Conservation (phyloP, 257 asterid genomes). For the Solanum bulbocastanum region DNA sequence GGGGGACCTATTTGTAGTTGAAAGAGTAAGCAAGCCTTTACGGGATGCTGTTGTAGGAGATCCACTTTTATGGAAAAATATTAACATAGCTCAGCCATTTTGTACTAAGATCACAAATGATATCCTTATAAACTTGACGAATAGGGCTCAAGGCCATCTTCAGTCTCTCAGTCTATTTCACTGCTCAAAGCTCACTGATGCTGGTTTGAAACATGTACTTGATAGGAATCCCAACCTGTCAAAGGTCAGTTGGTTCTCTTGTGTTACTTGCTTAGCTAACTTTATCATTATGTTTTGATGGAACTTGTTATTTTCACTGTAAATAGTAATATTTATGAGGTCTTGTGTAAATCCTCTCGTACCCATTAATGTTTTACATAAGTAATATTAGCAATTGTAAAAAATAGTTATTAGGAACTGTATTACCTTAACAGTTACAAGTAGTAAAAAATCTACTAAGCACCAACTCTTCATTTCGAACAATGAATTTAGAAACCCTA, state of each 20-base stretch:
- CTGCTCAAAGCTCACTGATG: slow-evolving; percentile 41
- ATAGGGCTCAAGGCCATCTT: slow-evolving; percentile 65
- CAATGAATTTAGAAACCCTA: slow-evolving; percentile 40
- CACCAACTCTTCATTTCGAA: background rate
- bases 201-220: slow-evolving; percentile 47
- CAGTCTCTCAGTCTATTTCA: slow-evolving; percentile 42
- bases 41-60: slow-evolving; percentile 46
- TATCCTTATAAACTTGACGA: slow-evolving; percentile 43
- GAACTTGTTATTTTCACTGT: background rate
- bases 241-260: slow-evolving; percentile 32
- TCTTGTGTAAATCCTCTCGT: background rate
- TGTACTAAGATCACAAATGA: slow-evolving; percentile 32
- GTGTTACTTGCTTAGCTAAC: background rate
- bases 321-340: background rate
- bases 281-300: background rate
- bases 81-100: slow-evolving; percentile 32
- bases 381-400: background rate
- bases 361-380: background rate
- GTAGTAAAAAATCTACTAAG: background rate
- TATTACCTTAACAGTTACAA: background rate
- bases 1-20: slow-evolving; percentile 51
- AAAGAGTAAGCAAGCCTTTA: slow-evolving; percentile 60
- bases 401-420: background rate
- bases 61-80: slow-evolving; percentile 58
- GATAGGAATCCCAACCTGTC: slow-evolving; percentile 44